These are phyloP conservation scores for Trichoderma asperellum DNA, from an alignment of 2,329 filamentous ascomycete species.

Conservation along the genomic window DNA sequence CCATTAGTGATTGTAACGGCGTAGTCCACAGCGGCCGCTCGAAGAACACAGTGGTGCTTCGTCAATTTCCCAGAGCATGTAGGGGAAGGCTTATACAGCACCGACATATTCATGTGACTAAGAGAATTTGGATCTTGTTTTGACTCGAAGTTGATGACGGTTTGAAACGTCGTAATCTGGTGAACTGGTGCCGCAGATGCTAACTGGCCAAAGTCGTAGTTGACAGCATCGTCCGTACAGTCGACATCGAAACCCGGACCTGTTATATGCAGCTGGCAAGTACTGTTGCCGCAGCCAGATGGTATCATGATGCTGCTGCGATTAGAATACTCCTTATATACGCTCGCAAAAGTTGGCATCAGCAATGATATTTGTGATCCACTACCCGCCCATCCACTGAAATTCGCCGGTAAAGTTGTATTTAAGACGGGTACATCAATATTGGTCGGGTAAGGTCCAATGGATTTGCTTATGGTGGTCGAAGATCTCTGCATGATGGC, in stretches of 20 bases:
- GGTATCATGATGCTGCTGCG: slow-evolving; percentile 6
- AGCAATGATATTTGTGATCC: slow-evolving; percentile 9
- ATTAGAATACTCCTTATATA: slow-evolving; percentile 22
- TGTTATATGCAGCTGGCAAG: background rate
- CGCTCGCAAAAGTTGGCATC: slow-evolving; percentile 13
- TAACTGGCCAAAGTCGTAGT: slow-evolving; percentile 10
- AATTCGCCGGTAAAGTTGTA: slow-evolving; percentile 12
- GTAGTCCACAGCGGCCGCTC: slow-evolving; percentile 18
- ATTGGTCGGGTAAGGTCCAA: background rate
- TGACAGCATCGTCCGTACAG: background rate
- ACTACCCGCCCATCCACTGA: slow-evolving; percentile 23
- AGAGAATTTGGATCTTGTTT: background rate
- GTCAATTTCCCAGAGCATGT: slow-evolving; percentile 4
- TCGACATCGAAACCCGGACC: slow-evolving; percentile 20
- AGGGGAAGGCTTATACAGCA: background rate
- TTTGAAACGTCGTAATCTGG: slow-evolving; percentile 13
- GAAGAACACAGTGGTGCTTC: slow-evolving; percentile 9
- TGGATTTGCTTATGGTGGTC: slow-evolving; percentile 7
- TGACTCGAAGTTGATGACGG: slow-evolving; percentile 3
- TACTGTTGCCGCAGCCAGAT: slow-evolving; percentile 6
- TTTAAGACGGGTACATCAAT: slow-evolving; percentile 11
- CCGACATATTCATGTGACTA: slow-evolving; percentile 9
- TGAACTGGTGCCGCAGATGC: background rate
- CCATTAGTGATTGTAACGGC: slow-evolving; percentile 8
- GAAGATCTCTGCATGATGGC: slow-evolving; percentile 21